phyloP scores from a whole-genome alignment of 202 grass and related monocot genomes.

The Brachypodium distachyon region DNA sequence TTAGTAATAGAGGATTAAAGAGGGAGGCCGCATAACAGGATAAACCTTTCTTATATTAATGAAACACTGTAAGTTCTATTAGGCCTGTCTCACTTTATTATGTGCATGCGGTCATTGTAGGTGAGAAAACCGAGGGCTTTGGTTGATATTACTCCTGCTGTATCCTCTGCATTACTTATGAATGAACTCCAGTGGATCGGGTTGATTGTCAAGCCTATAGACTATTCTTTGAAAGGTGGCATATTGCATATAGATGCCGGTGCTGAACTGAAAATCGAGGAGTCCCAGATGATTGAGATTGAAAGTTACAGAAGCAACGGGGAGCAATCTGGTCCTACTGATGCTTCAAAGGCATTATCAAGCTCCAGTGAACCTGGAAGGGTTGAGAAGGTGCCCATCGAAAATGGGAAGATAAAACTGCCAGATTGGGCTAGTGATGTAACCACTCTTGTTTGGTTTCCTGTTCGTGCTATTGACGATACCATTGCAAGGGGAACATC shows the following conservation, averaged over 20 bases:
- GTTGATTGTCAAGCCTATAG: constrained; percentile 81
- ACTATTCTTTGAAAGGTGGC: constrained; percentile 88
- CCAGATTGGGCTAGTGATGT: constrained; percentile 90
- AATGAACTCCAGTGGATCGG: constrained; percentile 98
- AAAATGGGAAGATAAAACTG: constrained; percentile 80
- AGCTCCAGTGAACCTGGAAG: constrained; percentile 14
- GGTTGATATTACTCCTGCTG: constrained; percentile 86
- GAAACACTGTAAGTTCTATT: neutral
- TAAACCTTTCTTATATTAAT: neutral
- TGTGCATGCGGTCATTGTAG: constrained; percentile 20
- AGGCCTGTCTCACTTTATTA: constrained; percentile 6
- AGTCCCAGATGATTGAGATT: constrained; percentile 89
- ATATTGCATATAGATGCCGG: constrained; percentile 91
- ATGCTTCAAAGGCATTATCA: neutral
- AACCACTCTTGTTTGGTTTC: constrained; percentile 89
- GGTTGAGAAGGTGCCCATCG: constrained; percentile 61
- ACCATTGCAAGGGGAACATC: constrained; percentile 77
- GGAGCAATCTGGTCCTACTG: constrained; percentile 17
- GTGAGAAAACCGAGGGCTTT: constrained; percentile 91
- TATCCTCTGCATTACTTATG: constrained; percentile 89
- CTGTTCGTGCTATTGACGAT: constrained; percentile 87
- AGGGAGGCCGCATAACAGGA: neutral
- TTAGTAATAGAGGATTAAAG: too few species aligned
- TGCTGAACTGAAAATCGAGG: constrained; percentile 78
- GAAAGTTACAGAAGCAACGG: constrained; percentile 41